These are phyloP conservation scores for Monilinia fructicola DNA, from an alignment of 2,329 filamentous ascomycete genomes.

Conservation along the genomic window DNA sequence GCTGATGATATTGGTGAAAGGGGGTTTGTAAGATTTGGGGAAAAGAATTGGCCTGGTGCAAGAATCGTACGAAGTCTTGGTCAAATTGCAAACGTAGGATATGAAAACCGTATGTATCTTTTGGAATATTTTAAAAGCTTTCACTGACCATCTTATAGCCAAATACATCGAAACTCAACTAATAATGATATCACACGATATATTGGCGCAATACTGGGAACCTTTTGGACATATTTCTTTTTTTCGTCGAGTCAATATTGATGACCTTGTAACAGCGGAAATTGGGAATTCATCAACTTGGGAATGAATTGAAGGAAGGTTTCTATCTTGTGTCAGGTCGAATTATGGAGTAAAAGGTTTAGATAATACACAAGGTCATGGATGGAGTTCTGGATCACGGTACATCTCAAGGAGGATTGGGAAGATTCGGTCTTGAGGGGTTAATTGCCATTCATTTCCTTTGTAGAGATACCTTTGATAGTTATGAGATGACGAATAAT, in stretches of 20 bases:
- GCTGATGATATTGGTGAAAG: slow-evolving; percentile 70
- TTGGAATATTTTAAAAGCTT: neutral
- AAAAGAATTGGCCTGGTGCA: slow-evolving; percentile 71
- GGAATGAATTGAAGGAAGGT: neutral
- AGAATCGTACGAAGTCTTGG: slow-evolving; percentile 72
- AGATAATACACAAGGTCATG: neutral
- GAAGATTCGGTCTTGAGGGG: too few species aligned
- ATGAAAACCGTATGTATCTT: slow-evolving; percentile 63
- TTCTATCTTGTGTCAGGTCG: too few species aligned
- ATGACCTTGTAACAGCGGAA: slow-evolving; percentile 44
- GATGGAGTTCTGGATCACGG: neutral
- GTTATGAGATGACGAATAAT: too few species aligned
- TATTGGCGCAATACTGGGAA: slow-evolving; percentile 81
- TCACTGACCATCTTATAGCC: slow-evolving; percentile 51
- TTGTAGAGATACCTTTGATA: neutral
- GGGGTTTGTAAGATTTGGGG: slow-evolving; percentile 63
- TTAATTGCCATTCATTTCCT: neutral
- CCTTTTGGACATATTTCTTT: slow-evolving; percentile 59
- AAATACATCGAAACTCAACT: slow-evolving; percentile 73
- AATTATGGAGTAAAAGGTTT: neutral
- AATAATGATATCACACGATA: slow-evolving; percentile 74
- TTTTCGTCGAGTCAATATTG: slow-evolving; percentile 60
- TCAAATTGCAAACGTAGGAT: slow-evolving; percentile 74
- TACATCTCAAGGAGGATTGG: neutral
- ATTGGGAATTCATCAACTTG: neutral